Conservation (phyloP, 768 basidiomycete species). For the Kwoniella sp. region DNA sequence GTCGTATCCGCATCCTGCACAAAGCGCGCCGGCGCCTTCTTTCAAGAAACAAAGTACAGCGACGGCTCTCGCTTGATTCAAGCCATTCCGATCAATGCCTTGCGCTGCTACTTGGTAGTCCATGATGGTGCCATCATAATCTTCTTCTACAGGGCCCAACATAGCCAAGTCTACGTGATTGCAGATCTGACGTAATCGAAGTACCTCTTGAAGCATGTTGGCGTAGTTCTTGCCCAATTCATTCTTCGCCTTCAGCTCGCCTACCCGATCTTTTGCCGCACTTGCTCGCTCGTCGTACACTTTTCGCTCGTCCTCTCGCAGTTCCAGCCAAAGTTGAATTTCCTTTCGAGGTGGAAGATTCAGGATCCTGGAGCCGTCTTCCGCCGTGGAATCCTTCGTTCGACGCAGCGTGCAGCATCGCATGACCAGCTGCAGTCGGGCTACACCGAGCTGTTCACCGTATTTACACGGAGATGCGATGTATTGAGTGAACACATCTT, state of each 20-base stretch:
- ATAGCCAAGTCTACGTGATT: slow-evolving; percentile 75
- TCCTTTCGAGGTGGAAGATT: slow-evolving; percentile 87
- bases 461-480: slow-evolving; percentile 91
- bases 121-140: slow-evolving; percentile 58
- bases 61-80: slow-evolving; percentile 70
- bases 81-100: slow-evolving; percentile 74
- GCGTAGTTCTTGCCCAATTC: slow-evolving; percentile 98
- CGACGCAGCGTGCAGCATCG: slow-evolving; percentile 92
- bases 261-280: slow-evolving; percentile 89
- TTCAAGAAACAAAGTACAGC: slow-evolving; percentile 83
- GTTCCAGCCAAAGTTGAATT: slow-evolving; percentile 79
- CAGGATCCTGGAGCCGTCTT: slow-evolving; percentile 81
- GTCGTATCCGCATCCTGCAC: slow-evolving; percentile 81
- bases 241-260: slow-evolving; percentile 79
- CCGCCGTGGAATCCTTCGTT: slow-evolving; percentile 84
- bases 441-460: slow-evolving; percentile 77
- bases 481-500: slow-evolving; percentile 86
- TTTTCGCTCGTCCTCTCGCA: slow-evolving; percentile 75
- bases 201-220: slow-evolving; percentile 91
- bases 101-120: slow-evolving; percentile 79
- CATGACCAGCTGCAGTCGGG: slow-evolving; percentile 95
- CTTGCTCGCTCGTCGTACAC: slow-evolving; percentile 87
- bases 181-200: slow-evolving; percentile 95
- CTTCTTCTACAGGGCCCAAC: slow-evolving; percentile 57
- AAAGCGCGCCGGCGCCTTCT: slow-evolving; percentile 84